Conservation (phyloP, 495 filamentous ascomycete species). For the Durotheca rogersii region DNA sequence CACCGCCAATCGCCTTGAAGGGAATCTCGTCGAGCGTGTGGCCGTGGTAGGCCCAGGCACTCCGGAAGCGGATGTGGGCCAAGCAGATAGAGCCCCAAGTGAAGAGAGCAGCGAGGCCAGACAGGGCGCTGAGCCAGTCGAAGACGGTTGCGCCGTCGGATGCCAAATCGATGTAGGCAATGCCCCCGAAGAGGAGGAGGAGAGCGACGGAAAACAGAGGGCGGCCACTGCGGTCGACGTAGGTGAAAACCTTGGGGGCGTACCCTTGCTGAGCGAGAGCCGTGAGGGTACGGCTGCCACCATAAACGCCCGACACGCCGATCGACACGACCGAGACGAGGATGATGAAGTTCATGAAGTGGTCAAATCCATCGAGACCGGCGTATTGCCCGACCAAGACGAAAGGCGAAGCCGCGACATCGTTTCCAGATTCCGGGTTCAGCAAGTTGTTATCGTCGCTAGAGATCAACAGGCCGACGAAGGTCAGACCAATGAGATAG, state of each 20-base stretch:
- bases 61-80: conserved; percentile 60
- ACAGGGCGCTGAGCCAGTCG: conserved; percentile 59
- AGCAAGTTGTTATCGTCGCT: conserved; percentile 56
- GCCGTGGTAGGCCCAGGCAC: conserved; percentile 63
- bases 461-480: conserved; percentile 72
- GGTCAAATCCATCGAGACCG: conserved; percentile 63
- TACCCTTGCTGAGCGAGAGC: conserved; percentile 60
- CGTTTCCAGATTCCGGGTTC: conserved; percentile 48
- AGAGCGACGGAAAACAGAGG: conserved; percentile 53
- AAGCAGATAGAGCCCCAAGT: conserved; percentile 58
- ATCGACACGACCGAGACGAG: conserved; percentile 68
- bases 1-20: conserved; percentile 64
- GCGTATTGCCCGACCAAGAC: conserved; percentile 70
- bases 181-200: conserved; percentile 50
- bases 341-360: conserved; percentile 75
- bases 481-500: conserved; percentile 71
- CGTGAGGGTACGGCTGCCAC: conserved; percentile 67
- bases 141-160: conserved; percentile 55
- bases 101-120: conserved; percentile 57
- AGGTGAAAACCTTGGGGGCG: conserved; percentile 58
- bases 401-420: conserved; percentile 68
- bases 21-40: conserved; percentile 68
- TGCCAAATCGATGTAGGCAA: conserved; percentile 57
- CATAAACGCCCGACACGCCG: conserved; percentile 66
- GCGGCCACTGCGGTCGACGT: conserved; percentile 59